Percentiles rank a stretch among this genome's conserved stretches.
These are phyloP conservation scores for rapeseed (Brassica napus) DNA, from an alignment of 345 rosid species.

Conservation along the genomic window DNA sequence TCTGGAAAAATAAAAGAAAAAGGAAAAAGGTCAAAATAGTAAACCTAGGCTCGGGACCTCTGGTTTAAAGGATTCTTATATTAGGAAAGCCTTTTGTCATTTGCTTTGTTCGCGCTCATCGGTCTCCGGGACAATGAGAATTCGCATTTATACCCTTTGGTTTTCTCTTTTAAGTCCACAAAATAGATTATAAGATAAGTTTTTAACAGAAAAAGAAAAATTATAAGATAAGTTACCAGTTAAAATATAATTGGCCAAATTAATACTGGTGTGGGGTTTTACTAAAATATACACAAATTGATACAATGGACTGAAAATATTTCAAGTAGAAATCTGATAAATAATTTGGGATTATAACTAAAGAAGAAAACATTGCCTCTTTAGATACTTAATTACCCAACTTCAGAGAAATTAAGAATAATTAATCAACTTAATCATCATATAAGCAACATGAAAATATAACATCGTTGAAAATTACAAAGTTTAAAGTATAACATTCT, in stretches of 20 bases:
- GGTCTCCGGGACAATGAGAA: not conserved
- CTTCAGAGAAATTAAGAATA: not conserved
- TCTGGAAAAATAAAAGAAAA: not conserved
- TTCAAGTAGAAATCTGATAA: not conserved
- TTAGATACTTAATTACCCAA: not conserved
- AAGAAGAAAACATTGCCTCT: not conserved
- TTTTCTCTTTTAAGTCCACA: not conserved
- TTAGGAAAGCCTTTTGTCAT: conserved; percentile 43
- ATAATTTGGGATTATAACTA: too few relatives aligned
- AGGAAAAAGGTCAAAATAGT: conserved; percentile 37
- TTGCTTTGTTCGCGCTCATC: conserved; percentile 48
- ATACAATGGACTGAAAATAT: not conserved
- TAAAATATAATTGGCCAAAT: not conserved
- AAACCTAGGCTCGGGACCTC: conserved; percentile 11
- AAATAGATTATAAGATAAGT: not conserved
- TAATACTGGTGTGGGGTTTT: too few relatives aligned
- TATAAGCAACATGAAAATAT: not conserved
- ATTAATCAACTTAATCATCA: not conserved
- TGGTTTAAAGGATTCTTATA: conserved; percentile 34
- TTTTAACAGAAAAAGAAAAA: not conserved
- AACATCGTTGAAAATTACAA: too few relatives aligned
- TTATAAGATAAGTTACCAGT: not conserved
- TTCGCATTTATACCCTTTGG: conserved; percentile 10
- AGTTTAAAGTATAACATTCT: too few relatives aligned
- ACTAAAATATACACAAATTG: not conserved